Conservation (phyloP, 495 filamentous ascomycete species). For the Penicillium chermesinum region DNA sequence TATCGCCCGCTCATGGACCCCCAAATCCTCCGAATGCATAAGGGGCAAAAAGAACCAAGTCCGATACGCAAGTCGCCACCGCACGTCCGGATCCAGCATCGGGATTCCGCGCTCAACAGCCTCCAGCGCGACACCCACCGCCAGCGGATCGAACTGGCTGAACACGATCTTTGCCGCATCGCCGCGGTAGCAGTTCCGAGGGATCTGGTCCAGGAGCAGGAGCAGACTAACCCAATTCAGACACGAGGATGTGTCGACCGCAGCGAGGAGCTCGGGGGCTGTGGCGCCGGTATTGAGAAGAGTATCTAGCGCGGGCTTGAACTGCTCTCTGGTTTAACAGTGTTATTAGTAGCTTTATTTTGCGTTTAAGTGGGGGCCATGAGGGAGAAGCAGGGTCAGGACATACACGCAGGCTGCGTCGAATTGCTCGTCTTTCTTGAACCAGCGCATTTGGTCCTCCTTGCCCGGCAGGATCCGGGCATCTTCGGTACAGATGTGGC, state of each 20-base stretch:
- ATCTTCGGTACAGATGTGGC: conserved; percentile 12
- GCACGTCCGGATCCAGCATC: conserved; percentile 12
- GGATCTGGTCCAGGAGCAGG: conserved; percentile 27
- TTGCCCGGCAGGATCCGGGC: conserved; percentile 14
- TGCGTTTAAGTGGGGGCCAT: neutral
- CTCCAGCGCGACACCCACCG: conserved; percentile 17
- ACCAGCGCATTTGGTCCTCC: conserved; percentile 24
- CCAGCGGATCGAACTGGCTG: conserved; percentile 26
- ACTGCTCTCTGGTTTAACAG: conserved; percentile 14
- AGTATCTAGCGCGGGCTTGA: conserved; percentile 21
- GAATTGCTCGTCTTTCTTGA: conserved; percentile 20
- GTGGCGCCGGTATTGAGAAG: conserved; percentile 17
- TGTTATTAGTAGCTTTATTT: neutral
- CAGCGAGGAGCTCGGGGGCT: conserved; percentile 18
- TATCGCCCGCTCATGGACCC: conserved; percentile 21
- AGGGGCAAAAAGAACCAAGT: conserved; percentile 32
- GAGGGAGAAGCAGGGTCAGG: neutral
- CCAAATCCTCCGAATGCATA: conserved; percentile 30
- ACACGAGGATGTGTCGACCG: conserved; percentile 13
- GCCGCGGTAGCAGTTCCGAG: conserved; percentile 32
- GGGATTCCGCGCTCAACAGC: conserved; percentile 17
- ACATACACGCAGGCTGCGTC: conserved; percentile 29
- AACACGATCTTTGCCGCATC: conserved; percentile 26
- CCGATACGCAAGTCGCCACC: conserved; percentile 24
- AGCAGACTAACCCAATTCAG: conserved; percentile 24